Percentiles rank a stretch among this genome's conserved stretches.
Conservation (phyloP, 78 protist species). For the Dictyostelium discoideum region DNA sequence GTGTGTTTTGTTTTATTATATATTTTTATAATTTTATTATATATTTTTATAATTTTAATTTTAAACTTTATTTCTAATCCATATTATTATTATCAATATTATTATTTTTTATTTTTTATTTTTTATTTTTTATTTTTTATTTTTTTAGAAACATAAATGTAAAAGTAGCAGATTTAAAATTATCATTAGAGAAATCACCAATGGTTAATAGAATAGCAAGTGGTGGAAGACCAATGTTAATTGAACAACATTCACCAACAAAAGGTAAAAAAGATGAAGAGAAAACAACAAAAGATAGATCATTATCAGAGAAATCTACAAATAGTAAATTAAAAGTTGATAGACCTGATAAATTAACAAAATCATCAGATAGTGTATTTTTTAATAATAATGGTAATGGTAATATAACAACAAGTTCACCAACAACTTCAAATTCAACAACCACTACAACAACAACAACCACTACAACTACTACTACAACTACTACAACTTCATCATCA, state of each 20-base stretch:
- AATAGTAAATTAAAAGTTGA: not conserved
- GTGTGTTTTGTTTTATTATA: not conserved
- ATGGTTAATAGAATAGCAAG: conserved; percentile 27
- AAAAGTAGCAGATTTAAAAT: conserved; percentile 43
- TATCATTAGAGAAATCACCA: conserved; percentile 61
- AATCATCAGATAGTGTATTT: not conserved
- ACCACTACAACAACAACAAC: not conserved
- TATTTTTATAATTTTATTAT: not conserved
- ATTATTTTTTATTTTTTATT: too few species aligned
- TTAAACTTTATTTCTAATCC: not conserved
- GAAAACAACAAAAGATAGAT: not conserved
- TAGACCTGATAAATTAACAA: not conserved
- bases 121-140: not conserved
- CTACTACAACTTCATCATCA: not conserved
- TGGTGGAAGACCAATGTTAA: conserved; percentile 50
- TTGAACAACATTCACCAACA: not conserved
- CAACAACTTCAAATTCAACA: not conserved
- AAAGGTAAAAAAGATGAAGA: not conserved
- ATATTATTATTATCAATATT: too few species aligned
- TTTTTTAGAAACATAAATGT: conserved; percentile 7
- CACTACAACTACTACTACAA: not conserved
- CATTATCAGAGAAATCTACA: not conserved
- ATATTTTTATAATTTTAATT: not conserved
- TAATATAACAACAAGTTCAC: not conserved
- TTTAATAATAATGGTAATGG: not conserved